phyloP scores from a whole-genome alignment of 192 early-diverging fungal species.

The Allomyces javanicus region DNA sequence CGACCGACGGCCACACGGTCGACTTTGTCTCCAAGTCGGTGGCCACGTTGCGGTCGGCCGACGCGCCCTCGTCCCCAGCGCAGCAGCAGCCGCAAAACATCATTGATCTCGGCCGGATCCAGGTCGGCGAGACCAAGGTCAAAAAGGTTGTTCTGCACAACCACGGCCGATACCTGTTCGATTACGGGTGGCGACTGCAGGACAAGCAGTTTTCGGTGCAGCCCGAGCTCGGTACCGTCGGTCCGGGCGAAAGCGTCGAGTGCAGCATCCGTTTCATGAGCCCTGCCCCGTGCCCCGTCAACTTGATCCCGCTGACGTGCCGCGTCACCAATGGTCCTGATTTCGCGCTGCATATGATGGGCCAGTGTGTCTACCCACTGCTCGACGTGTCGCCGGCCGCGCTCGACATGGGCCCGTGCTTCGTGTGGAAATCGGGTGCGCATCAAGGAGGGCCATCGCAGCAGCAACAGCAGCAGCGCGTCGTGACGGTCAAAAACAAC shows the following conservation, averaged over 20 bases:
- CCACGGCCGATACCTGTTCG: slow-evolving; percentile 36
- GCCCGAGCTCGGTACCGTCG: slow-evolving; percentile 30
- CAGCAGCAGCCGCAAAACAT: slow-evolving; percentile 15
- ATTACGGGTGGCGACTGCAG: slow-evolving; percentile 27
- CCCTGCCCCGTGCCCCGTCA: slow-evolving; percentile 11
- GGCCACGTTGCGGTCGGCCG: background rate
- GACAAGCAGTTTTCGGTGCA: slow-evolving; percentile 9
- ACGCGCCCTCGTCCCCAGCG: background rate
- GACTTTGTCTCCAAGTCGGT: slow-evolving; percentile 8
- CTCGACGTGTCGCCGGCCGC: slow-evolving; percentile 14
- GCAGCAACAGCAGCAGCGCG: background rate
- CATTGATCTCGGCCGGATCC: slow-evolving; percentile 34
- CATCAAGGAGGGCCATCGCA: background rate
- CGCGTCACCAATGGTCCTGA: slow-evolving; percentile 28
- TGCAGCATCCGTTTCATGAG: slow-evolving; percentile 28
- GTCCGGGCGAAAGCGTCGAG: slow-evolving; percentile 24
- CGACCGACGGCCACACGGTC: slow-evolving; percentile 20
- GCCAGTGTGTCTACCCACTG: slow-evolving; percentile 22
- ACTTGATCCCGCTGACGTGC: slow-evolving; percentile 20
- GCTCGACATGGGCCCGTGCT: slow-evolving; percentile 31
- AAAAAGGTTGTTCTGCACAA: slow-evolving; percentile 28
- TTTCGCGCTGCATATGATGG: slow-evolving; percentile 24
- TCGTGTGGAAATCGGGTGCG: slow-evolving; percentile 18
- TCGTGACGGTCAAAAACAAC: background rate
- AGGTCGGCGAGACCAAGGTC: slow-evolving; percentile 30